phyloP scores from a whole-genome alignment of 768 basidiomycete genomes.

The Mycena floridula region DNA sequence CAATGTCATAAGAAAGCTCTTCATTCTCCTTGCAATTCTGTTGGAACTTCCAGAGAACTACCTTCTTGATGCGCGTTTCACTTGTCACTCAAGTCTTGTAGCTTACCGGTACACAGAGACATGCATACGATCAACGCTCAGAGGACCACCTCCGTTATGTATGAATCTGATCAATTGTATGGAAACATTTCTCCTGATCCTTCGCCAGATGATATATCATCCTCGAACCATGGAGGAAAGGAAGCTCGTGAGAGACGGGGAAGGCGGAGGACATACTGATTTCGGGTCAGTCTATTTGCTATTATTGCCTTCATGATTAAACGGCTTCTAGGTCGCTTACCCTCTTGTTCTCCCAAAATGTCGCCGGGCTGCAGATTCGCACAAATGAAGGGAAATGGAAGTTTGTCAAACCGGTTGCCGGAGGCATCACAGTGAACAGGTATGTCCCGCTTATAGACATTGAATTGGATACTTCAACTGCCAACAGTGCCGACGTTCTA shows the following conservation, averaged over 20 bases:
- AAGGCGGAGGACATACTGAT: slow-evolving; percentile 43
- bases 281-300: slow-evolving; percentile 8
- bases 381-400: slow-evolving; percentile 27
- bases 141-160: slow-evolving; percentile 29
- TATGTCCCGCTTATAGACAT: too few relatives aligned
- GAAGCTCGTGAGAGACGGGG: slow-evolving; percentile 32
- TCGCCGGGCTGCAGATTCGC: slow-evolving; percentile 31
- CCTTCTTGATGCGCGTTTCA: slow-evolving; percentile 32
- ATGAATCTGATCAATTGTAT: neutral
- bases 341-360: slow-evolving; percentile 29
- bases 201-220: slow-evolving; percentile 26
- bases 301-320: neutral
- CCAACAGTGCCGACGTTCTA: slow-evolving; percentile 32
- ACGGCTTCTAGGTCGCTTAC: slow-evolving; percentile 20
- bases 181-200: neutral
- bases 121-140: slow-evolving; percentile 26
- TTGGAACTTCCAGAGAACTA: slow-evolving; percentile 43
- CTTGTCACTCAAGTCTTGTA: too few relatives aligned
- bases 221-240: slow-evolving; percentile 35
- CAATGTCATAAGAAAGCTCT: slow-evolving; percentile 22
- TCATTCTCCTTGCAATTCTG: slow-evolving; percentile 30
- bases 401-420: slow-evolving; percentile 25
- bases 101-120: too few relatives aligned
- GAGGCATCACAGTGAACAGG: slow-evolving; percentile 27
- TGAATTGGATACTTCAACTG: too few relatives aligned